Conservation (phyloP, 495 filamentous ascomycete genomes). For the Xylaria sp. region DNA sequence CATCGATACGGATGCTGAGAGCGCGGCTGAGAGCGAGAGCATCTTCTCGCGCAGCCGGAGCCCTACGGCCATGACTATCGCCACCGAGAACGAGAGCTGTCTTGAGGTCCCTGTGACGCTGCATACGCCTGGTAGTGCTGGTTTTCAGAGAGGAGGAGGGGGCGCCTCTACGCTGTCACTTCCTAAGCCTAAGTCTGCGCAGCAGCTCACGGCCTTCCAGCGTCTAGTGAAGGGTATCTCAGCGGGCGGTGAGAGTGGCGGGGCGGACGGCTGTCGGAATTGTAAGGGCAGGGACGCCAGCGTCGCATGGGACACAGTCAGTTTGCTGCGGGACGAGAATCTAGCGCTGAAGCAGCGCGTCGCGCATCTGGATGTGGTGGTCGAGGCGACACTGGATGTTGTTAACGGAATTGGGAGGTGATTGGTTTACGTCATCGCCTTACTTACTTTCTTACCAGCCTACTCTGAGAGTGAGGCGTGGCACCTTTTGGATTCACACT, state of each 20-base stretch:
- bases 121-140: background rate
- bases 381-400: slow-evolving; percentile 75
- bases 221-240: slow-evolving; percentile 58
- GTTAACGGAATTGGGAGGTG: slow-evolving; percentile 57
- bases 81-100: slow-evolving; percentile 37
- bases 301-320: slow-evolving; percentile 74
- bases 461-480: background rate
- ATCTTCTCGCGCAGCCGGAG: slow-evolving; percentile 68
- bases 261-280: slow-evolving; percentile 57
- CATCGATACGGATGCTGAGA: slow-evolving; percentile 58
- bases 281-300: slow-evolving; percentile 68
- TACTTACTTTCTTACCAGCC: background rate
- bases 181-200: slow-evolving; percentile 26
- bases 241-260: slow-evolving; percentile 12
- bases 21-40: slow-evolving; percentile 54
- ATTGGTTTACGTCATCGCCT: background rate
- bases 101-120: slow-evolving; percentile 21
- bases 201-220: slow-evolving; percentile 56
- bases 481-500: background rate
- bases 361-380: slow-evolving; percentile 68
- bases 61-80: slow-evolving; percentile 53
- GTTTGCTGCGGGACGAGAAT: slow-evolving; percentile 76
- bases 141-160: background rate
- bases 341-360: slow-evolving; percentile 71
- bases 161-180: slow-evolving; percentile 10